Base-by-base conservation (phyloP, 306 rosid genomes). In the Glycyrrhiza uralensis region DNA sequence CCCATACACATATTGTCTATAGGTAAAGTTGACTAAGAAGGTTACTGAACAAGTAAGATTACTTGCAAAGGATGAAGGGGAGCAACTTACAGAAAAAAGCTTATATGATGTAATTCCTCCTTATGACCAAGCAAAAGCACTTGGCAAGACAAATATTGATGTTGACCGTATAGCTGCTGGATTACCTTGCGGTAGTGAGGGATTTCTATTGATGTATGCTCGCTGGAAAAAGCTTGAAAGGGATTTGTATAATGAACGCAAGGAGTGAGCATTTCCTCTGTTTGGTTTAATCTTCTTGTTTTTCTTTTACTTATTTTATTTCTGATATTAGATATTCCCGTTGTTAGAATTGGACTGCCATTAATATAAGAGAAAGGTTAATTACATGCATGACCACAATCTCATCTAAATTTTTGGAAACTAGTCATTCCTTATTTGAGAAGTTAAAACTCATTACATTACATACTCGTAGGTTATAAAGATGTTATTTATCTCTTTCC, bases 181-280 rank as follows among this genome's bases (percentile, higher is more conserved):
- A 80, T 84, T 94, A 80, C 99, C 99, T 22, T 94, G 99, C 39
- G 99, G 99, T 14, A 94, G 96, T 36, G 99, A 94, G 84, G 99
- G 99, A 56, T 94, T 91, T 82, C 96, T 94, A 49, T 82, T 94
- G 76, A 94, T 91, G 99, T 89, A 83, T 81, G 99, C 99, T 81
- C 99, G 99, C 39, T 94, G 99, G 99, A 94, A 80, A 85, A 94
- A 94, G 86, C 96, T 94, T 82, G 99, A 85, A 79, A 89, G 85
- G 77, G 99, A 94, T 59, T 84, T 94, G 82, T 94, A 94, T 64
- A 91, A 86, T 73, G 99, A 94, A 78, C 96, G 97, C 66, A 94
- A 94, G 82, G 89, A 83, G 99, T 94, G 87, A 83, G 96, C 75
- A 55, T 62, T 66, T 57, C 45, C 22, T 6, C 57, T 57, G 26